Evolutionary conservation across 495 filamentous ascomycete species (phyloP).

Genomic region (Platismatia glauca): DNA sequence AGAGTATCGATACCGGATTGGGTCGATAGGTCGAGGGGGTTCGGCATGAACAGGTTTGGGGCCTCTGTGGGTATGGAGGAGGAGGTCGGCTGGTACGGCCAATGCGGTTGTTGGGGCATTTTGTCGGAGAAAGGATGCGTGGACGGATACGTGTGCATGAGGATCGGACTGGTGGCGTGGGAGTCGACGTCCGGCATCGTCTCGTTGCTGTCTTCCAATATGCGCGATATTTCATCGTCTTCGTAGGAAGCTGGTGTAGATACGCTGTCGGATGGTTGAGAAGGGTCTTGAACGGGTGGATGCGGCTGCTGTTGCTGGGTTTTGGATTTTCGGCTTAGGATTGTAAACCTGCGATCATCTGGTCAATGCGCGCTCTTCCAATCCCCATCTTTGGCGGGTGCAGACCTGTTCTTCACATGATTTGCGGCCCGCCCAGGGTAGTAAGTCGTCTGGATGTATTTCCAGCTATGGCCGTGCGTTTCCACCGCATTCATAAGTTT

Average conservation of each 20-base stretch:
- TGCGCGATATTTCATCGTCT: not conserved
- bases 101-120: not conserved
- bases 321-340: not conserved
- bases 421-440: slow-evolving; percentile 4
- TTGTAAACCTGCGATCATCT: not conserved
- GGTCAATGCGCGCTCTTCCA: not conserved
- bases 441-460: slow-evolving; percentile 12
- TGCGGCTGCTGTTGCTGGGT: not conserved
- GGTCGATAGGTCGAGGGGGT: not conserved
- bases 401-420: slow-evolving; percentile 6
- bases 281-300: not conserved
- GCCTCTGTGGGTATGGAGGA: not conserved
- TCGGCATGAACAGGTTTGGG: not conserved
- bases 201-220: not conserved
- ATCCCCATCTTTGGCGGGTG: not conserved
- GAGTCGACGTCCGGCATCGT: not conserved
- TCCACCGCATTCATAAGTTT: slow-evolving; percentile 2
- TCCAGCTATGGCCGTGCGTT: slow-evolving; percentile 14
- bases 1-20: not conserved
- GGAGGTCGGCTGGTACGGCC: not conserved
- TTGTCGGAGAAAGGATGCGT: not conserved
- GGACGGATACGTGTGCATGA: not conserved
- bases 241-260: not conserved
- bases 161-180: not conserved
- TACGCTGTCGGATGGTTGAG: not conserved